These are phyloP conservation scores for Favolaschia claudopus DNA, from an alignment of 768 basidiomycete genomes.

Conservation along the genomic window DNA sequence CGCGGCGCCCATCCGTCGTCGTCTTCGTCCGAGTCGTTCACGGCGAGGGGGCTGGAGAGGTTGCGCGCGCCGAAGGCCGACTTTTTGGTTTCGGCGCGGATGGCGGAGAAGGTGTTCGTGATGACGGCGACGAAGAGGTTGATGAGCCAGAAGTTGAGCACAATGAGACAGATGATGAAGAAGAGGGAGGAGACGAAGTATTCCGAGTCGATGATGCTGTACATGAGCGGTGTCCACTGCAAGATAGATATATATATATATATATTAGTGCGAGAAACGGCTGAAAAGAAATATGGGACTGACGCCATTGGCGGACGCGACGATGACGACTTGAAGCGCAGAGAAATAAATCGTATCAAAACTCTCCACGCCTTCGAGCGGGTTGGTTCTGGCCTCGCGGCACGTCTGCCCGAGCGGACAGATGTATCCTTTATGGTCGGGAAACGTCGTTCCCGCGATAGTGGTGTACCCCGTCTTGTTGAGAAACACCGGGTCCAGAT, in stretches of 20 bases:
- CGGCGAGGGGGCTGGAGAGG: slow-evolving; percentile 5
- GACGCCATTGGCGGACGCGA: slow-evolving; percentile 82
- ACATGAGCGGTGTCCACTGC: slow-evolving; percentile 87
- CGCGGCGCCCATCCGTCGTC: slow-evolving; percentile 68
- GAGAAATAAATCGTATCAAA: slow-evolving; percentile 91
- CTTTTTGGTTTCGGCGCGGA: slow-evolving; percentile 83
- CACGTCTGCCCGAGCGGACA: slow-evolving; percentile 91
- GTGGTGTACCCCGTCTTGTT: slow-evolving; percentile 46
- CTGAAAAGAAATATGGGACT: slow-evolving; percentile 33
- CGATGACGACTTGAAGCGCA: slow-evolving; percentile 83
- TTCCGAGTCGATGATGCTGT: slow-evolving; percentile 87
- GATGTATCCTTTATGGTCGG: slow-evolving; percentile 78
- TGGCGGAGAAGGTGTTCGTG: slow-evolving; percentile 90
- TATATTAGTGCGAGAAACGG: slow-evolving; percentile 5
- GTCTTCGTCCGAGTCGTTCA: slow-evolving; percentile 1
- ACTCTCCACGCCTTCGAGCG: slow-evolving; percentile 68
- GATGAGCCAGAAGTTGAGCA: slow-evolving; percentile 94
- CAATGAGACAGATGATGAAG: slow-evolving; percentile 83
- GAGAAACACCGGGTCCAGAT: slow-evolving; percentile 68
- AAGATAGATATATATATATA: too few relatives aligned
- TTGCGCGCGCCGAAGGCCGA: slow-evolving; percentile 85
- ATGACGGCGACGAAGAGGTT: slow-evolving; percentile 97
- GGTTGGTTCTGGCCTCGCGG: slow-evolving; percentile 78
- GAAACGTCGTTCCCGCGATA: slow-evolving; percentile 34
- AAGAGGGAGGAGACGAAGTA: slow-evolving; percentile 88